Conservation (phyloP, 2,329 filamentous ascomycete species). For the Nemania sp. region DNA sequence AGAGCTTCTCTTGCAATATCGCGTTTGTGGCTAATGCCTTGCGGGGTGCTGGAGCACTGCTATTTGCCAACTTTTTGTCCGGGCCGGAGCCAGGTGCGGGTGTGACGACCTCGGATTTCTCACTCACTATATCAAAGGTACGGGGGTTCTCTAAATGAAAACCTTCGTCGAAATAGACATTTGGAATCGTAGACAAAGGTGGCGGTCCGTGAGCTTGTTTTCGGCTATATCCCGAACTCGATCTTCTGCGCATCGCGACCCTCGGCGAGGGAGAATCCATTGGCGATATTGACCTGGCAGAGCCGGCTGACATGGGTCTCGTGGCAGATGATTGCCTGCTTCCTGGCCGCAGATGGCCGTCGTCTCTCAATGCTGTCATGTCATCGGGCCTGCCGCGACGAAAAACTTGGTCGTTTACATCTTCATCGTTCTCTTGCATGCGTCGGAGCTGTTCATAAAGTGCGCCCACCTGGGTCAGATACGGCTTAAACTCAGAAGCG, state of each 20-base stretch:
- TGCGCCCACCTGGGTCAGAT: conserved; percentile 85
- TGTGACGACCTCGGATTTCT: conserved; percentile 94
- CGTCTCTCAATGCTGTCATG: conserved; percentile 50
- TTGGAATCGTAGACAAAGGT: conserved; percentile 90
- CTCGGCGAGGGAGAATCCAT: conserved; percentile 57
- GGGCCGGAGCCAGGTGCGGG: conserved; percentile 67
- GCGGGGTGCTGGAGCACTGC: conserved; percentile 70
- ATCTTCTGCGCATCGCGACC: conserved; percentile 54
- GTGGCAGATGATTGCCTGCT: conserved; percentile 54
- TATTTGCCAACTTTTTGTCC: conserved; percentile 68
- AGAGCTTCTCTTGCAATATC: conserved; percentile 96
- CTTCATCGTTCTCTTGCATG: conserved; percentile 81
- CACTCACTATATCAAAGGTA: conserved; percentile 96
- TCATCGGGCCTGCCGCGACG: conserved; percentile 61
- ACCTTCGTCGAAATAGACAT: conserved; percentile 92
- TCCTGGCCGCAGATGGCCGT: conserved; percentile 62
- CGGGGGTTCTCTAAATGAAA: conserved; percentile 96
- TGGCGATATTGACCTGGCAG: conserved; percentile 63
- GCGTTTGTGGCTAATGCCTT: conserved; percentile 96
- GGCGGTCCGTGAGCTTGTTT: conserved; percentile 79
- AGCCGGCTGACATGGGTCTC: conserved; percentile 59
- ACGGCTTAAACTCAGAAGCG: conserved; percentile 81
- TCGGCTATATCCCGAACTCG: conserved; percentile 63
- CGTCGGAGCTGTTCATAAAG: conserved; percentile 91
- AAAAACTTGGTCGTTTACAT: conserved; percentile 59